phyloP scores from a whole-genome alignment of 306 rosid genomes.

The Trifolium pratense region DNA sequence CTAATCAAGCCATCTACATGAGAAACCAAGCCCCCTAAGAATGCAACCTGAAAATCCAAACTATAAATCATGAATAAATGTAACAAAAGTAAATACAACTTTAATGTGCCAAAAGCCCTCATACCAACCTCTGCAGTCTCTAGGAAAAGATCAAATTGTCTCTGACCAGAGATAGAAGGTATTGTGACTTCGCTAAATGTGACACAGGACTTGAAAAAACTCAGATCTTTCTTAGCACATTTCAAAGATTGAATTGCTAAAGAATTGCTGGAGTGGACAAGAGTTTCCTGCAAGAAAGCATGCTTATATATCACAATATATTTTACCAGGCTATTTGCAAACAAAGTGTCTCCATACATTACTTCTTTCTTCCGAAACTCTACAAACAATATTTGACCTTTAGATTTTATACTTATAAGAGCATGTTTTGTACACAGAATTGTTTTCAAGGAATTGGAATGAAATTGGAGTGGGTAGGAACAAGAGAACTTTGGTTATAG shows the following conservation, averaged over 20 bases:
- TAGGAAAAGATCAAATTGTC: slow-evolving; percentile 79
- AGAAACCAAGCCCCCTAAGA: slow-evolving; percentile 72
- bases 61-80: slow-evolving; percentile 34
- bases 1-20: slow-evolving; percentile 82
- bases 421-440: neutral
- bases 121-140: slow-evolving; percentile 97
- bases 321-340: slow-evolving; percentile 20
- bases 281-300: slow-evolving; percentile 74
- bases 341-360: slow-evolving; percentile 21
- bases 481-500: too few relatives aligned
- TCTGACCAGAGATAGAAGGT: slow-evolving; percentile 73
- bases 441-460: neutral
- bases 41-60: slow-evolving; percentile 70
- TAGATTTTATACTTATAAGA: slow-evolving; percentile 5
- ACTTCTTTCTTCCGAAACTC: slow-evolving; percentile 9
- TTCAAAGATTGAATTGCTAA: slow-evolving; percentile 75
- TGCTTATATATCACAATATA: slow-evolving; percentile 41
- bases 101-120: slow-evolving; percentile 18
- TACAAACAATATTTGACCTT: slow-evolving; percentile 9
- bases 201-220: slow-evolving; percentile 79
- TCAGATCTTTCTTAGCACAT: slow-evolving; percentile 50
- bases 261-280: slow-evolving; percentile 82
- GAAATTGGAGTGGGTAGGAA: neutral
- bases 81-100: slow-evolving; percentile 23
- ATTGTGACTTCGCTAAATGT: slow-evolving; percentile 91